phyloP scores from a whole-genome alignment of 2,329 filamentous ascomycete genomes.

The Hawksworthiomyces lignivorus region DNA sequence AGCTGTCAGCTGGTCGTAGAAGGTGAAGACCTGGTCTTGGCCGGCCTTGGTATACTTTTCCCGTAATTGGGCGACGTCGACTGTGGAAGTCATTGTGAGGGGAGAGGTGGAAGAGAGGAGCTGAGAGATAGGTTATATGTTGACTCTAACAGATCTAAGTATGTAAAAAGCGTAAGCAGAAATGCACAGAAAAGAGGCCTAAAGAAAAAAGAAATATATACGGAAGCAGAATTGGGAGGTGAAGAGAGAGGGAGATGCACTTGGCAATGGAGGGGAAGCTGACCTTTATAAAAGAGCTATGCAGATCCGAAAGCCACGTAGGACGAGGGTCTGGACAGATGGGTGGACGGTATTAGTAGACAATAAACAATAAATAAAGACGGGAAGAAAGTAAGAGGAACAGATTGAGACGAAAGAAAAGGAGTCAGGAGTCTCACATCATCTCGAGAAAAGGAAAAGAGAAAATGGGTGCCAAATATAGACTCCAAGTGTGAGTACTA shows the following conservation, averaged over 20 bases:
- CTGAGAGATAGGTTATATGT: background rate
- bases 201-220: background rate
- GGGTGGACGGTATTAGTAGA: too few species aligned
- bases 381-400: too few species aligned
- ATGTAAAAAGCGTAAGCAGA: too few species aligned
- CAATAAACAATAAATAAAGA: too few species aligned
- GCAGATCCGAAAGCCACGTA: background rate
- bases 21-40: constrained; percentile 79
- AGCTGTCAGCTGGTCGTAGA: constrained; percentile 70
- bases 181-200: background rate
- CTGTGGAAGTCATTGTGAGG: constrained; percentile 4
- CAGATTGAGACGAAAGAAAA: background rate
- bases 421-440: constrained; percentile 1
- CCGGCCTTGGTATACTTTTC: constrained; percentile 65
- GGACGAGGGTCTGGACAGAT: background rate
- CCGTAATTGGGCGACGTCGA: constrained; percentile 56
- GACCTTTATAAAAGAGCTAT: background rate
- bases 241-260: background rate
- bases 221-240: too few species aligned
- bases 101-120: background rate
- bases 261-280: too few species aligned
- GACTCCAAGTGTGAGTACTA: too few species aligned
- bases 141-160: background rate
- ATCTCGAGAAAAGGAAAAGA: background rate
- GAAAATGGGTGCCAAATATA: constrained; percentile 4